These are phyloP conservation scores for Phycomyces nitens DNA, from an alignment of 192 early-diverging fungal genomes.

Conservation along the genomic window DNA sequence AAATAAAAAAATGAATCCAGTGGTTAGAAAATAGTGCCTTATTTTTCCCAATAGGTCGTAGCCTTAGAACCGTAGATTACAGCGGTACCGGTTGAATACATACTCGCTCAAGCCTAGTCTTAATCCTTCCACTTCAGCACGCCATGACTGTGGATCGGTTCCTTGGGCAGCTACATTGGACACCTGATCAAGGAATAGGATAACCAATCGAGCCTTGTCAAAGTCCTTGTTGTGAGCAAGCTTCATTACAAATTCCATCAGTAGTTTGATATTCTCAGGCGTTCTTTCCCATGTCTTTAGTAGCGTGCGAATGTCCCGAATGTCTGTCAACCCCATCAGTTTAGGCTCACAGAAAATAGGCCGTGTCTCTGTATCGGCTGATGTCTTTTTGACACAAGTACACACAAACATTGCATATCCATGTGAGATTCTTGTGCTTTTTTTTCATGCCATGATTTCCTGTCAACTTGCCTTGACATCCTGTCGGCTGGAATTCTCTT, in stretches of 20 bases:
- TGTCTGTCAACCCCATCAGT: constrained; percentile 21
- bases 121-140: neutral
- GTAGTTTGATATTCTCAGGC: neutral
- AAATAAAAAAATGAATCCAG: too few species aligned
- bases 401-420: too few species aligned
- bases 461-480: too few species aligned
- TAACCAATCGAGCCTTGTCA: constrained; percentile 25
- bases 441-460: too few species aligned
- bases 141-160: neutral
- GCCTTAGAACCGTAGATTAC: neutral
- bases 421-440: too few species aligned
- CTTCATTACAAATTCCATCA: constrained; percentile 24
- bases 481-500: too few species aligned
- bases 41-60: too few species aligned
- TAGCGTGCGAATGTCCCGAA: constrained; percentile 17
- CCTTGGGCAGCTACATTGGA: neutral
- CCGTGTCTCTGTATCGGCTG: too few species aligned
- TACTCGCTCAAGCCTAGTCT: neutral
- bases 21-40: too few species aligned
- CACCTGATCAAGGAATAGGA: constrained; percentile 22
- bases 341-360: constrained; percentile 1
- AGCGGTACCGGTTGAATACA: neutral
- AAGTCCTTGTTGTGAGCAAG: constrained; percentile 28
- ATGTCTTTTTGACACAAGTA: too few species aligned
- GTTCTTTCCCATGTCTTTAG: constrained; percentile 22